A percentile compares a stretch with the other conserved stretches of the same genome.
These are phyloP conservation scores for Lepiota subincarnata DNA, from an alignment of 768 basidiomycete genomes.

Conservation along the genomic window DNA sequence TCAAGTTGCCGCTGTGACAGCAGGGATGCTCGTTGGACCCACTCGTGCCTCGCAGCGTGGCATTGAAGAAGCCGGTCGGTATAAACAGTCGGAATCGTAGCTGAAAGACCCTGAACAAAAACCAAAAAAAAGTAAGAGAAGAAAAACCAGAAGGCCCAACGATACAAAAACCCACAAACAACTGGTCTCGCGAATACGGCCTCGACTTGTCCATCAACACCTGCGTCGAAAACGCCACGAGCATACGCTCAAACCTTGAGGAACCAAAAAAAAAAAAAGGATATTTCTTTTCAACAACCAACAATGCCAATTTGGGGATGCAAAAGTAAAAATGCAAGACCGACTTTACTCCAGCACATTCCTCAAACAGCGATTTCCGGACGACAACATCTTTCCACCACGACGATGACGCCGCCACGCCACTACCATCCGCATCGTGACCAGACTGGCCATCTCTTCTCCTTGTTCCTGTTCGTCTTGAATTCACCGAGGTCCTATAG, in stretches of 20 bases:
- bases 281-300: not conserved
- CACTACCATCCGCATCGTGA: constrained; percentile 8
- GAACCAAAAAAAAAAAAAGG: not conserved
- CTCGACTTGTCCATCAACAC: constrained; percentile 32
- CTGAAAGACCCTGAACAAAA: not conserved
- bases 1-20: constrained; percentile 1
- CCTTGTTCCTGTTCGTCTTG: constrained; percentile 11
- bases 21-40: not conserved
- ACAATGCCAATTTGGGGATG: not conserved
- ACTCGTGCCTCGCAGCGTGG: not conserved
- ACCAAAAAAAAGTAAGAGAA: not conserved
- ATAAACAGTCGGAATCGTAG: not conserved
- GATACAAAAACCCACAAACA: not conserved
- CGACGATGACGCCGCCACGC: constrained; percentile 25
- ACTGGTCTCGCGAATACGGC: not conserved
- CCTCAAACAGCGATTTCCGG: constrained; percentile 51
- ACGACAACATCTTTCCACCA: constrained; percentile 61
- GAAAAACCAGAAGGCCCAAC: not conserved
- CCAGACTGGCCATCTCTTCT: constrained; percentile 10
- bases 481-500: constrained; percentile 10
- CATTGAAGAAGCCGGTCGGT: constrained; percentile 3
- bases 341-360: constrained; percentile 49
- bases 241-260: constrained; percentile 45
- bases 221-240: constrained; percentile 51
- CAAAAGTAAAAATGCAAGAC: constrained; percentile 8